A percentile compares a stretch with the other conserved stretches of the same genome.
Evolutionary conservation across 1,139 yeast species (phyloP).

Genomic region (Candida sp.): DNA sequence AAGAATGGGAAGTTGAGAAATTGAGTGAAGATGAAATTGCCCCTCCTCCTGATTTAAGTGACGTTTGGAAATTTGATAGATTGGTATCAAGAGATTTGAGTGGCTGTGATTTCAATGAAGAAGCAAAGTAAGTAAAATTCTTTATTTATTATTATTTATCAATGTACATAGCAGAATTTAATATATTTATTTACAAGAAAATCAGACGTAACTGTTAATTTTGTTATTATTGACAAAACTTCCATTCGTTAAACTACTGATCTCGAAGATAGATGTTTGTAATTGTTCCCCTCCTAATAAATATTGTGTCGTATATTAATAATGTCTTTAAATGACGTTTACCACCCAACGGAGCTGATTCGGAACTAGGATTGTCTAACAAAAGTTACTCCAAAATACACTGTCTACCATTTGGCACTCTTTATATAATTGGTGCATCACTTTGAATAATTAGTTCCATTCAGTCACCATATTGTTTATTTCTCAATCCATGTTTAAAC

Average conservation of each 20-base stretch:
- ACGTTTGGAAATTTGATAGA: conserved; percentile 32
- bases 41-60: conserved; percentile 26
- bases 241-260: too few relatives aligned
- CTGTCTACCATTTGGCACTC: too few relatives aligned
- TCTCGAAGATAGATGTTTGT: too few relatives aligned
- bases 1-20: conserved; percentile 18
- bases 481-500: too few relatives aligned
- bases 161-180: too few relatives aligned
- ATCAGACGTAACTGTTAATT: too few relatives aligned
- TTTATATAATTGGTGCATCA: neutral
- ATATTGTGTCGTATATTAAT: too few relatives aligned
- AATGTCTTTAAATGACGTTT: too few relatives aligned
- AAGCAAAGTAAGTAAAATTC: neutral
- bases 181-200: too few relatives aligned
- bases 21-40: conserved; percentile 11
- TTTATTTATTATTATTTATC: too few relatives aligned
- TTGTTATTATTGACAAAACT: too few relatives aligned
- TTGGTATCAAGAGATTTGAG: conserved; percentile 6
- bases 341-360: neutral
- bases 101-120: neutral
- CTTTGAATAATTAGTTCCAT: neutral
- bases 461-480: neutral
- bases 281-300: too few relatives aligned
- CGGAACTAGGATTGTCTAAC: neutral
- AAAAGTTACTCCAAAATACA: neutral